These are phyloP conservation scores for Colletotrichum agaves DNA, from an alignment of 2,329 filamentous ascomycete species.

Conservation along the genomic window DNA sequence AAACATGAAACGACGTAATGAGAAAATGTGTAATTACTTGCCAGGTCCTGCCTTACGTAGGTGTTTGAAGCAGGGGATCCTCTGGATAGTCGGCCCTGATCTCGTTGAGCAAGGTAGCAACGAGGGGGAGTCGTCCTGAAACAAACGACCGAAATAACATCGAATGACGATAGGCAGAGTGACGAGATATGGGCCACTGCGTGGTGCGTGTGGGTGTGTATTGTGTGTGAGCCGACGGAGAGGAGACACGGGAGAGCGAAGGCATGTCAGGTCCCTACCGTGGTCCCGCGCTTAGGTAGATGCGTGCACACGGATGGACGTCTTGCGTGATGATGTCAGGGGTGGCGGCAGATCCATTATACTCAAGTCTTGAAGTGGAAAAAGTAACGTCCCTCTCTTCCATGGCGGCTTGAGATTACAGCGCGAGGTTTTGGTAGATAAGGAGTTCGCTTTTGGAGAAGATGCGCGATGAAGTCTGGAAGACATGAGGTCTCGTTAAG, in stretches of 20 bases:
- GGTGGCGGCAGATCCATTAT: not conserved
- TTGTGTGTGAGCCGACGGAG: not conserved
- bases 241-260: not conserved
- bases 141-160: conserved; percentile 11
- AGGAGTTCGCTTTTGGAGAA: not conserved
- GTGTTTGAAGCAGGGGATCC: not conserved
- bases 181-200: not conserved
- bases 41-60: not conserved
- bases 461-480: not conserved
- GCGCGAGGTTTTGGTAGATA: conserved; percentile 18
- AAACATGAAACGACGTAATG: conserved; percentile 22
- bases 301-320: not conserved
- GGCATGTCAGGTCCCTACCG: not conserved
- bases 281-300: conserved; percentile 19
- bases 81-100: conserved; percentile 18
- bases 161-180: not conserved
- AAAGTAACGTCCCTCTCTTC: not conserved
- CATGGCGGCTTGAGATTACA: conserved; percentile 3
- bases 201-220: not conserved
- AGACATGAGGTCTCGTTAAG: conserved; percentile 47
- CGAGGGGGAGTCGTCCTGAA: not conserved
- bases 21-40: not conserved
- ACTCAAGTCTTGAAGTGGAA: not conserved
- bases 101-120: conserved; percentile 4
- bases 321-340: conserved; percentile 19